These are phyloP conservation scores for Porpolomopsis calyptriformis DNA, from an alignment of 768 basidiomycete species.

Conservation along the genomic window DNA sequence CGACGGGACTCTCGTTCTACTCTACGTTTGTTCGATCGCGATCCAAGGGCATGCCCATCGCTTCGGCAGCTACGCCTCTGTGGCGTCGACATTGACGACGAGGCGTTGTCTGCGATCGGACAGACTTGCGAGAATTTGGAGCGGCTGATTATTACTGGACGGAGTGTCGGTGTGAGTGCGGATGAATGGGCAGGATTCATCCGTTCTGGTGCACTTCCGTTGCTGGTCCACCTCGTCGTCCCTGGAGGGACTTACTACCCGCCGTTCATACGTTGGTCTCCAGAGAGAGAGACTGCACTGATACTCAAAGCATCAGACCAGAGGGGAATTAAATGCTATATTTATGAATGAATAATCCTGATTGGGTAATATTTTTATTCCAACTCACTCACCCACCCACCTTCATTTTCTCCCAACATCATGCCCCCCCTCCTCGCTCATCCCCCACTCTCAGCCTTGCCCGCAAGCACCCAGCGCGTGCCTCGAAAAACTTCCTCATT, in stretches of 20 bases:
- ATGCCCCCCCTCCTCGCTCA: too few relatives aligned
- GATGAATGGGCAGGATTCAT: constrained; percentile 35
- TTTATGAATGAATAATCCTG: too few relatives aligned
- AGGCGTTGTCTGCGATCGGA: constrained; percentile 24
- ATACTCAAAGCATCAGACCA: constrained; percentile 13
- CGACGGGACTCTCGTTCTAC: constrained; percentile 16
- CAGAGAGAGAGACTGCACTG: constrained; percentile 11
- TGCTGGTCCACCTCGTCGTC: constrained; percentile 25
- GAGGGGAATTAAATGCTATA: too few relatives aligned
- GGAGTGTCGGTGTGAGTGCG: constrained; percentile 25
- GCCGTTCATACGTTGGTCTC: constrained; percentile 29
- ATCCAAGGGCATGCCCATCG: constrained; percentile 14
- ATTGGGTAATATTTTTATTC: too few relatives aligned
- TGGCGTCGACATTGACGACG: constrained; percentile 31
- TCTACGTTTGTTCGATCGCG: constrained; percentile 24
- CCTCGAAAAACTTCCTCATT: constrained; percentile 49
- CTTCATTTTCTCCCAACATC: not conserved
- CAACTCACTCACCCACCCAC: not conserved
- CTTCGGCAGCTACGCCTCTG: constrained; percentile 33
- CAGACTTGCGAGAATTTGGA: constrained; percentile 28
- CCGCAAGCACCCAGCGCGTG: constrained; percentile 25
- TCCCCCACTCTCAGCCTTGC: not conserved
- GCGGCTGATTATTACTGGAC: constrained; percentile 31
- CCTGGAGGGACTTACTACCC: constrained; percentile 31
- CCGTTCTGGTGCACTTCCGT: constrained; percentile 23